Evolutionary conservation across 768 basidiomycete genomes (phyloP).

Genomic region (Clitopilus passeckerianus): DNA sequence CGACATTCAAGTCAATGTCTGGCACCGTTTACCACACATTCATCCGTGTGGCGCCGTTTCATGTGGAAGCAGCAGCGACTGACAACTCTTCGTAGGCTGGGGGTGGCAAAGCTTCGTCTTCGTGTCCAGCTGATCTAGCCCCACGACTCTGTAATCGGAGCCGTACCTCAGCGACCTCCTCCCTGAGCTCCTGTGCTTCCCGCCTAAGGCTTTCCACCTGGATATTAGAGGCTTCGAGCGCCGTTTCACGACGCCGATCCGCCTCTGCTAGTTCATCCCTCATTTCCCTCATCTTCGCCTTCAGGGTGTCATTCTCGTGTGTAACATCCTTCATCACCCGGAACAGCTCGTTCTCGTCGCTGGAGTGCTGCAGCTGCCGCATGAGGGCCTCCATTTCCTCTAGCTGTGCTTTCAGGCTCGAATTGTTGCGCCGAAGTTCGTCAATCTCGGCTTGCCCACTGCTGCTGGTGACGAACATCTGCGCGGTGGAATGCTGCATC

Average conservation of each 20-base stretch:
- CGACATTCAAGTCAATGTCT: too few species aligned
- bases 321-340: conserved; percentile 20
- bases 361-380: conserved; percentile 23
- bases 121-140: conserved; percentile 5
- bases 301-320: conserved; percentile 31
- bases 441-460: conserved; percentile 24
- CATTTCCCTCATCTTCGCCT: conserved; percentile 23
- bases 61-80: neutral
- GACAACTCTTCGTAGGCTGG: conserved; percentile 26
- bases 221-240: conserved; percentile 19
- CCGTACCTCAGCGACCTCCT: conserved; percentile 9
- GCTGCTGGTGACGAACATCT: conserved; percentile 23
- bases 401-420: conserved; percentile 21
- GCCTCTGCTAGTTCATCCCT: conserved; percentile 8
- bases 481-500: conserved; percentile 30
- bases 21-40: too few species aligned
- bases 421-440: conserved; percentile 27
- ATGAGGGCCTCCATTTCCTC: conserved; percentile 27
- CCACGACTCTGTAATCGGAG: neutral
- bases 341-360: conserved; percentile 19
- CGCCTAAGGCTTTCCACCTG: conserved; percentile 19
- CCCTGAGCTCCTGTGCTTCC: conserved; percentile 22
- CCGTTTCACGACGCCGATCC: conserved; percentile 13
- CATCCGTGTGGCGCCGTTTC: neutral
- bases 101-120: conserved; percentile 23